Evolutionary conservation across 208 protist genomes (phyloP).

Genomic region (Herpetomonas tarakana): DNA sequence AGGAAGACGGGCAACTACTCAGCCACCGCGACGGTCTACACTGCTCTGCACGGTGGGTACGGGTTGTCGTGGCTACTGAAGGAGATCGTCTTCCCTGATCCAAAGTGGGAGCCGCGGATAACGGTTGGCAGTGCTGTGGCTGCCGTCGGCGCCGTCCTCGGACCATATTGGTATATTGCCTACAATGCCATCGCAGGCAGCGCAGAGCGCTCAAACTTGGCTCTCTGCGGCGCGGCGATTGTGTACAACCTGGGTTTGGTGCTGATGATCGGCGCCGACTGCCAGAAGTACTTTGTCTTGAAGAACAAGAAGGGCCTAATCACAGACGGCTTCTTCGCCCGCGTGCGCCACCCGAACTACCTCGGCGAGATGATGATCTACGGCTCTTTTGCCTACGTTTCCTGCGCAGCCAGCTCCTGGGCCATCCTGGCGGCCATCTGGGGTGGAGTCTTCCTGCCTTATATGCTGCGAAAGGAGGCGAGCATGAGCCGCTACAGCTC

Average conservation of each 20-base stretch:
- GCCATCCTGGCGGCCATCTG: conserved; percentile 58
- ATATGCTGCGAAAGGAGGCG: conserved; percentile 71
- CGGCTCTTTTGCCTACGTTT: conserved; percentile 75
- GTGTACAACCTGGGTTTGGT: conserved; percentile 61
- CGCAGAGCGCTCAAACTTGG: conserved; percentile 38
- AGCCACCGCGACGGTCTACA: conserved; percentile 80
- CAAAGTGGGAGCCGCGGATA: conserved; percentile 69
- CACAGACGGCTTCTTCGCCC: conserved; percentile 80
- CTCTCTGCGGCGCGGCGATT: conserved; percentile 46
- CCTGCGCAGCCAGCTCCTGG: conserved; percentile 44
- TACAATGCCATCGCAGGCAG: conserved; percentile 66
- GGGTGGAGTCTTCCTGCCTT: conserved; percentile 68
- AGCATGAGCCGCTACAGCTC: conserved; percentile 72
- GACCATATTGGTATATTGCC: conserved; percentile 82
- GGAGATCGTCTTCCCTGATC: conserved; percentile 76
- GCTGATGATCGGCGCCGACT: conserved; percentile 75
- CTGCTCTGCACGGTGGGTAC: conserved; percentile 84
- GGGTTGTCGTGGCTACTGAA: conserved; percentile 89
- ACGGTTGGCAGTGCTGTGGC: conserved; percentile 53
- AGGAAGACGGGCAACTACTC: conserved; percentile 59
- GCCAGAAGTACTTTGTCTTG: conserved; percentile 85
- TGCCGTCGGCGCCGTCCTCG: conserved; percentile 44
- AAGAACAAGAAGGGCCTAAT: conserved; percentile 64
- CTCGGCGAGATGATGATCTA: conserved; percentile 90
- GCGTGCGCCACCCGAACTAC: conserved; percentile 83